Evolutionary conservation across 768 basidiomycete genomes (phyloP).

Genomic region (Auricularia cornea): DNA sequence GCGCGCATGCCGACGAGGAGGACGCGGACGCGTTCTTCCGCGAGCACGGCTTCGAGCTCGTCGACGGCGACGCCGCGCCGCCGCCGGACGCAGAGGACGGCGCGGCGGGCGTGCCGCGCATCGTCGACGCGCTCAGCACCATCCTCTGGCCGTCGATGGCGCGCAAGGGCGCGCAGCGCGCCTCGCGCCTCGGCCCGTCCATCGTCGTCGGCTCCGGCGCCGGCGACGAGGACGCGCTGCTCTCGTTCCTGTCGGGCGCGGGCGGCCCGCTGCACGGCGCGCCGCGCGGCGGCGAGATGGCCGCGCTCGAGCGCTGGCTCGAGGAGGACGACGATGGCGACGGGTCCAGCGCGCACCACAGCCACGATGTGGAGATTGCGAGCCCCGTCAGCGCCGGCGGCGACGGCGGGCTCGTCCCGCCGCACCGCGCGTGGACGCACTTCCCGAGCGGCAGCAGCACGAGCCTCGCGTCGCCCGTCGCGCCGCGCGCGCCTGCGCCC

Average conservation of each 20-base stretch:
- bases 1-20: slow-evolving; percentile 39
- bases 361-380: slow-evolving; percentile 9
- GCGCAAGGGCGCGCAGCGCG: slow-evolving; percentile 18
- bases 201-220: not conserved
- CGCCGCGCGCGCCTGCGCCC: not conserved
- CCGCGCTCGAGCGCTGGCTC: slow-evolving; percentile 55
- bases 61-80: slow-evolving; percentile 39
- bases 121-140: slow-evolving; percentile 72
- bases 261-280: not conserved
- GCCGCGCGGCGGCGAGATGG: slow-evolving; percentile 33
- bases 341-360: too few relatives aligned
- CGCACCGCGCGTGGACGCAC: not conserved
- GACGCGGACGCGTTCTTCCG: slow-evolving; percentile 56
- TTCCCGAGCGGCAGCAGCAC: not conserved
- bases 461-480: slow-evolving; percentile 1
- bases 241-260: not conserved
- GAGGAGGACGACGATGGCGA: slow-evolving; percentile 44
- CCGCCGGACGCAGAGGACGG: not conserved
- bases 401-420: not conserved
- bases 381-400: not conserved
- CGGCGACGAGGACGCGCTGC: slow-evolving; percentile 4
- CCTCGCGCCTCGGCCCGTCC: not conserved
- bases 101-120: slow-evolving; percentile 47
- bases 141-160: slow-evolving; percentile 85
- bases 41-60: slow-evolving; percentile 67